Percentiles rank a stretch among this genome's conserved stretches.
Conservation (phyloP, 805 yeast genomes). For the Zygosaccharomyces bisporus region DNA sequence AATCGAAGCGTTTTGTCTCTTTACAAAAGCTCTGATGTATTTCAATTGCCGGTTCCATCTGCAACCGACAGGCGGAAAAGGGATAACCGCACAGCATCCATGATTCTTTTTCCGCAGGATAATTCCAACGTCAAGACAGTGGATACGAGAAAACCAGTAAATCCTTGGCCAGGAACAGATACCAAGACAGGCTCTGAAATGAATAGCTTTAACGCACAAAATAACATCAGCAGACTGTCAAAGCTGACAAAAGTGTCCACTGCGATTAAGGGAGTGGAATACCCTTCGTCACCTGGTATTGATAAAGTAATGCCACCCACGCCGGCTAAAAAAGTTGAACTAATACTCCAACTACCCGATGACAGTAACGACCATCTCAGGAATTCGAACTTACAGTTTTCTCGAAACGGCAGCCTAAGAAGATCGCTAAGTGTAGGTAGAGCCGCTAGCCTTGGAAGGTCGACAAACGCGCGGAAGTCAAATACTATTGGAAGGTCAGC, state of each 20-base stretch:
- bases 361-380: constrained; percentile 19
- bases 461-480: background rate
- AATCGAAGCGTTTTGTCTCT: constrained; percentile 33
- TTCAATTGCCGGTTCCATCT: constrained; percentile 17
- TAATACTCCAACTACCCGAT: constrained; percentile 33
- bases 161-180: constrained; percentile 15
- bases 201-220: background rate
- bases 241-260: constrained; percentile 24
- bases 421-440: background rate
- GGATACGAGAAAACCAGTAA: constrained; percentile 7
- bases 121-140: constrained; percentile 19
- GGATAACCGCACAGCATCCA: constrained; percentile 27
- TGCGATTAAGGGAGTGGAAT: constrained; percentile 36
- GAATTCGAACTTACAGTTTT: background rate
- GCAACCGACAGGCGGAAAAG: constrained; percentile 8
- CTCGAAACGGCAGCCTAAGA: background rate
- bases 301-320: constrained; percentile 57
- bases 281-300: constrained; percentile 45
- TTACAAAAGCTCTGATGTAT: constrained; percentile 23
- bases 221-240: constrained; percentile 18
- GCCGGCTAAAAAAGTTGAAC: constrained; percentile 60
- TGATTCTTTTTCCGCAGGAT: constrained; percentile 32
- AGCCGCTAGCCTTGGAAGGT: background rate
- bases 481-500: background rate
- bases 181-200: constrained; percentile 4